phyloP scores from a whole-genome alignment of 1,284 basidiomycete species.

The Singerocomus rubriflavus region DNA sequence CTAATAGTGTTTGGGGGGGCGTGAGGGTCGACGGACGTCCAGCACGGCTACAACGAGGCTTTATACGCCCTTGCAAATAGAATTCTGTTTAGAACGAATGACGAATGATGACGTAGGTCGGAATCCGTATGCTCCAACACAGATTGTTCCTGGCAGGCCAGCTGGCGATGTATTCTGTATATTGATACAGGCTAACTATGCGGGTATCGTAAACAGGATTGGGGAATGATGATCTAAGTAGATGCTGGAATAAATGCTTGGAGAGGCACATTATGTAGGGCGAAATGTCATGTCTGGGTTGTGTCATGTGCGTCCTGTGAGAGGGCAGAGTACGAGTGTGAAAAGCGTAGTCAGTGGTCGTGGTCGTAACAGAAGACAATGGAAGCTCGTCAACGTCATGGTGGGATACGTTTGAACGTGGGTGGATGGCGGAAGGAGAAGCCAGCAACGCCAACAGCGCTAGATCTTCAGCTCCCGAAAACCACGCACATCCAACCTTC shows the following conservation, averaged over 20 bases:
- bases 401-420: background rate
- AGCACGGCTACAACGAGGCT: too few species aligned
- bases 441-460: slow-evolving; percentile 2
- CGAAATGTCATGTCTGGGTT: slow-evolving; percentile 5
- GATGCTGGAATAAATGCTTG: slow-evolving; percentile 28
- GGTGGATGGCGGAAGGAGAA: background rate
- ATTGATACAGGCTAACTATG: slow-evolving; percentile 32
- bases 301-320: slow-evolving; percentile 9
- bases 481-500: slow-evolving; percentile 73
- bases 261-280: slow-evolving; percentile 2
- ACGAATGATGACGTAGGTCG: too few species aligned
- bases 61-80: too few species aligned
- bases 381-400: slow-evolving; percentile 7
- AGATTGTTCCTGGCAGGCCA: background rate
- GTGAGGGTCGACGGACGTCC: too few species aligned
- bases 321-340: background rate
- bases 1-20: too few species aligned
- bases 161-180: slow-evolving; percentile 16
- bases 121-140: too few species aligned
- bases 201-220: slow-evolving; percentile 25
- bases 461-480: slow-evolving; percentile 80
- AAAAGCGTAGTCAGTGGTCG: slow-evolving; percentile 1
- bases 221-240: slow-evolving; percentile 29
- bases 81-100: too few species aligned
- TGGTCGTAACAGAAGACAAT: slow-evolving; percentile 15